Evolutionary conservation across 2,329 filamentous ascomycete species (phyloP).

Genomic region (Zasmidium angulare): DNA sequence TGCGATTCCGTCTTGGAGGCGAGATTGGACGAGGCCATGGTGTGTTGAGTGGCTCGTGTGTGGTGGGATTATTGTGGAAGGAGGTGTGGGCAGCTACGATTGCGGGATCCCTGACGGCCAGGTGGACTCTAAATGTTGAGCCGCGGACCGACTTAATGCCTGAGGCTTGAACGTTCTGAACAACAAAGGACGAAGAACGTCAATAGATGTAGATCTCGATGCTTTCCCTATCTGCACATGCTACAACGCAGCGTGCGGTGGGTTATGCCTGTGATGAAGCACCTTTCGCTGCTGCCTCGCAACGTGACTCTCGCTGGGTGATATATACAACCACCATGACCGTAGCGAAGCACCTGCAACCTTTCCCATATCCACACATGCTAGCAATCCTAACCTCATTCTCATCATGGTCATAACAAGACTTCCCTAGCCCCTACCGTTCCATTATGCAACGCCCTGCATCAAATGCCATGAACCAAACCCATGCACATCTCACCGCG

Average conservation of each 20-base stretch:
- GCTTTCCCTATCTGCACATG: too few relatives aligned
- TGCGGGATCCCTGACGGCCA: neutral
- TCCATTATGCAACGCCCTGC: neutral
- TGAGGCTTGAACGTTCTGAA: too few relatives aligned
- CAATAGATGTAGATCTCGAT: too few relatives aligned
- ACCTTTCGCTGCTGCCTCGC: too few relatives aligned
- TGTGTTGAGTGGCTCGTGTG: neutral
- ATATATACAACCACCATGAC: neutral
- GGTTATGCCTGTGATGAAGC: too few relatives aligned
- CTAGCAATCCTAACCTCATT: neutral
- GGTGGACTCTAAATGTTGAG: neutral
- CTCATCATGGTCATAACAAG: neutral
- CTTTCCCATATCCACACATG: neutral
- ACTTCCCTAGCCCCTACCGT: neutral
- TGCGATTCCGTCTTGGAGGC: conserved; percentile 94
- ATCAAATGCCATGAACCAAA: neutral
- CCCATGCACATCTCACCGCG: conserved; percentile 11
- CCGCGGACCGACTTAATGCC: too few relatives aligned
- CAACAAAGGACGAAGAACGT: too few relatives aligned
- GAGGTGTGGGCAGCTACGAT: neutral
- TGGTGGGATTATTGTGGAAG: neutral
- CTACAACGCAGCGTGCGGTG: too few relatives aligned
- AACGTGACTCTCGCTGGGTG: too few relatives aligned
- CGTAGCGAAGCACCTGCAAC: neutral
- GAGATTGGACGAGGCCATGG: conserved; percentile 25